Evolutionary conservation across 2,329 filamentous ascomycete species (phyloP), one percentile per base, ranked within the genome.

Genomic region (Stachybotrys echinatus): DNA sequence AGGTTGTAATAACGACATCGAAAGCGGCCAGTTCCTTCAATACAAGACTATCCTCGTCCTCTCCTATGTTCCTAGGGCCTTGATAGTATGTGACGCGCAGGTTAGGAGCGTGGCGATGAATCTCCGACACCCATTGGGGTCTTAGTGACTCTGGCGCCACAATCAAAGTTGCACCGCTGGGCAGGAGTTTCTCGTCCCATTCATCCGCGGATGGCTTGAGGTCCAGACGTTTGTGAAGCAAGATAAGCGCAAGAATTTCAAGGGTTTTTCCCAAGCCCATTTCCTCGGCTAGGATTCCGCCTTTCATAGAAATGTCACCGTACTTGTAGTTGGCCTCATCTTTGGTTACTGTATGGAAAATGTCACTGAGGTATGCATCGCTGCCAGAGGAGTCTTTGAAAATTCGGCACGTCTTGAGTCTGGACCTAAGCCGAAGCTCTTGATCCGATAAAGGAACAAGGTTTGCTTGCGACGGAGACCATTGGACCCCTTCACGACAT

Each of bases 181-280:
- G 65, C 6, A 65, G 70, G 6, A 87, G 70, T 3, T 69, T 68
- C 3, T 70, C 3, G 12, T 64, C 68, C 48, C 72, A 72, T 4
- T 59, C 19, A 53, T 81, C 68, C 48, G 40, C 6, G 61, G 63
- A 17, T 65, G 52, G 18, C 5, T 48, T 37, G 7, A 19, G 18
- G 12, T 51, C 46, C 6, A 37, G 38, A 58, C 57, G 38, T 54
- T 53, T n/a, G 61, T 92, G 82, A 21, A 87, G 70, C 7, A 81
- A 72, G n/a, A 91, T 80, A 12, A 92, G 72, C 4, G 84, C 78
- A 42, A 91, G 81, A 2, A 89, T 74, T 67, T 92, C 89, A 3
- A 92, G 74, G 0, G 88, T 92, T 65, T 92, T 92, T 2, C 88
- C 88, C 1, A 92, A 71, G 0, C 88, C 88, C 88, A 92, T 92